Conservation (phyloP, 2,329 filamentous ascomycete species). For the Fonsecaea nubica region DNA sequence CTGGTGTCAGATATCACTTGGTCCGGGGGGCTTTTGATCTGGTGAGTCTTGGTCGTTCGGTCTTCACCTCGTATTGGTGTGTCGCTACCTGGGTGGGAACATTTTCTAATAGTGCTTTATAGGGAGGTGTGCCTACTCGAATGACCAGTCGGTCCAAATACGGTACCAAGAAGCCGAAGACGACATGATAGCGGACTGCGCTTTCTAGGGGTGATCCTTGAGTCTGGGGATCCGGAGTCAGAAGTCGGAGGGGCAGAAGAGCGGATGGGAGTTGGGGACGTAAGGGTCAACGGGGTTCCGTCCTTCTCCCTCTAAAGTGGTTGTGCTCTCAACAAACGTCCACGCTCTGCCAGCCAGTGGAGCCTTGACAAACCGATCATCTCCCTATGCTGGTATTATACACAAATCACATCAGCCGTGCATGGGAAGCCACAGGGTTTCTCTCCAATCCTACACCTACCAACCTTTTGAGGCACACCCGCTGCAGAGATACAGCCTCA, state of each 20-base stretch:
- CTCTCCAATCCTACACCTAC: background rate
- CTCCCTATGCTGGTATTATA: background rate
- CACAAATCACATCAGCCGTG: background rate
- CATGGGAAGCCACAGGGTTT: background rate
- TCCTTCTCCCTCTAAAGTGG: background rate
- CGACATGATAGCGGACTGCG: conserved; percentile 54
- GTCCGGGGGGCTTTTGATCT: conserved; percentile 91
- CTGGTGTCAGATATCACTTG: conserved; percentile 94
- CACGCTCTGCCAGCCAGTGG: background rate
- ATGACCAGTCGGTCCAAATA: conserved; percentile 91
- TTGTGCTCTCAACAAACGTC: background rate
- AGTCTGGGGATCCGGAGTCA: background rate
- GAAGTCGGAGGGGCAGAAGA: background rate
- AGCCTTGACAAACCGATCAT: background rate
- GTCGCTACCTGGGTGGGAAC: conserved; percentile 4
- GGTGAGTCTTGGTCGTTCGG: conserved; percentile 64
- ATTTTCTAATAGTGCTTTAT: conserved; percentile 7
- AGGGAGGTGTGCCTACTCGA: conserved; percentile 90
- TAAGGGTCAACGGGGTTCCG: background rate
- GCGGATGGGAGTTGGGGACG: background rate
- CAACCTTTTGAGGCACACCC: background rate
- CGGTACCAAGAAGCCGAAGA: conserved; percentile 98
- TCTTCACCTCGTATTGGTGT: conserved; percentile 11
- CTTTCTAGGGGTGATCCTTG: background rate
- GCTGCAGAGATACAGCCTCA: background rate